Evolutionary conservation across 805 yeast genomes (phyloP), one percentile per base, ranked within the genome.

Genomic region (Yarrowia keelungensis): DNA sequence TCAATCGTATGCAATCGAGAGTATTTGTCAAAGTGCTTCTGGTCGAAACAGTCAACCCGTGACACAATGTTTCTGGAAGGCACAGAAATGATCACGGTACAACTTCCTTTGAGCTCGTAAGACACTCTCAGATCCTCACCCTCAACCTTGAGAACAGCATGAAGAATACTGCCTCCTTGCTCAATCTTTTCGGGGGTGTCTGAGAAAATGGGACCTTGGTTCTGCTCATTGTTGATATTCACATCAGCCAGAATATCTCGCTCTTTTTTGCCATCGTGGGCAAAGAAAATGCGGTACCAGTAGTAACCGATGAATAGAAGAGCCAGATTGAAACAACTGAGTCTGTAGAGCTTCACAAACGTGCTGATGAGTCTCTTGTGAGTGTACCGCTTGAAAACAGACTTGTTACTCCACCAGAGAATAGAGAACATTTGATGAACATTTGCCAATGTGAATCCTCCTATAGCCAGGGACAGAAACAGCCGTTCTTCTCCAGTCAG

Each of bases 241-340:
- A 56, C 62, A 12, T 56, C 62, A 2, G 46, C 42, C 47, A 56
- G 39, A 35, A 56, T 56, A 14, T 41, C 62, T 10, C 62, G 36
- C 15, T 56, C 62, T 15, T 42, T 56, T 16, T 56, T 56, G 19
- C 47, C 39, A 9, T 42, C 62, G 8, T 41, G 7, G 19, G 47
- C 62, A 41, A 56, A 56, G 38, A 41, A 56, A 12, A 56, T 42
- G 22, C 47, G 62, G 47, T 56, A 56, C 62, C 62, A 56, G 16
- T 56, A 56, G 35, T 56, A 56, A 11, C 62, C 62, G 10, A 56
- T 56, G 45, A 56, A 41, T 3, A 56, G 26, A 9, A 56, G 36
- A 2, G 62, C 62, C 36, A 56, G 38, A 15, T 56, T 56, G 47
- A 56, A 26, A n/a, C 62, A 56, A 1, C 47, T 36, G 9, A 56